These are phyloP conservation scores for Komagataella pastoris DNA, from an alignment of 805 yeast species.

Conservation along the genomic window DNA sequence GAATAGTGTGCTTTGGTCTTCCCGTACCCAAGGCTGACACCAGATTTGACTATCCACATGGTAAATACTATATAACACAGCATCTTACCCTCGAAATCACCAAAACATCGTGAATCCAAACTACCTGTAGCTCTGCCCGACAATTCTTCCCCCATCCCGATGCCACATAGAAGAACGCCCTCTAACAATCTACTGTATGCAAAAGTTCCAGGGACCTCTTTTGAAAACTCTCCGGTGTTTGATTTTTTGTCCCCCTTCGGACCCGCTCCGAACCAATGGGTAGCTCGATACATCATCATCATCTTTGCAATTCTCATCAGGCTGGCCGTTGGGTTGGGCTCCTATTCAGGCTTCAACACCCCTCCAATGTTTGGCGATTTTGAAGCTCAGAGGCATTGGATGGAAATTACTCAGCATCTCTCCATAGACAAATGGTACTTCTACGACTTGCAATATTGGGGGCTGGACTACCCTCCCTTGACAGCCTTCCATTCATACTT, in stretches of 20 bases:
- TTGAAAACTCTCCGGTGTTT: slow-evolving; percentile 45
- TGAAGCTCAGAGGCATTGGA: slow-evolving; percentile 98
- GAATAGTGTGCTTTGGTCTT: neutral
- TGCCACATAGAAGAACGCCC: neutral
- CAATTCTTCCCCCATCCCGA: neutral
- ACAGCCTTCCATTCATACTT: slow-evolving; percentile 89
- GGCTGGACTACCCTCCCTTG: slow-evolving; percentile 92
- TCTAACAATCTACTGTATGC: neutral
- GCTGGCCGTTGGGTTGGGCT: slow-evolving; percentile 80
- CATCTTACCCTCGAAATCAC: neutral
- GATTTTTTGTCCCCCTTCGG: slow-evolving; percentile 71
- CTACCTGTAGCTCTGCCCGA: neutral
- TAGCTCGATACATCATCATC: slow-evolving; percentile 65
- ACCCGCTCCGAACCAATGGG: slow-evolving; percentile 83
- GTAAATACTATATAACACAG: neutral
- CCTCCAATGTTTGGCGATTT: slow-evolving; percentile 91
- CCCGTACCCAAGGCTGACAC: neutral
- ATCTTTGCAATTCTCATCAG: slow-evolving; percentile 64
- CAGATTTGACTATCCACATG: neutral
- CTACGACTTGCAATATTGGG: slow-evolving; percentile 89
- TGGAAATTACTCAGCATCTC: slow-evolving; percentile 73
- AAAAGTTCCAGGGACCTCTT: neutral
- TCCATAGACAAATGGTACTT: slow-evolving; percentile 77
- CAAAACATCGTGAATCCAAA: neutral
- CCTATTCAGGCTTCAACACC: slow-evolving; percentile 59